A percentile compares a stretch with the other conserved stretches of the same genome.
phyloP scores from a whole-genome alignment of 768 basidiomycete species.

The Tremella yokohamensis region DNA sequence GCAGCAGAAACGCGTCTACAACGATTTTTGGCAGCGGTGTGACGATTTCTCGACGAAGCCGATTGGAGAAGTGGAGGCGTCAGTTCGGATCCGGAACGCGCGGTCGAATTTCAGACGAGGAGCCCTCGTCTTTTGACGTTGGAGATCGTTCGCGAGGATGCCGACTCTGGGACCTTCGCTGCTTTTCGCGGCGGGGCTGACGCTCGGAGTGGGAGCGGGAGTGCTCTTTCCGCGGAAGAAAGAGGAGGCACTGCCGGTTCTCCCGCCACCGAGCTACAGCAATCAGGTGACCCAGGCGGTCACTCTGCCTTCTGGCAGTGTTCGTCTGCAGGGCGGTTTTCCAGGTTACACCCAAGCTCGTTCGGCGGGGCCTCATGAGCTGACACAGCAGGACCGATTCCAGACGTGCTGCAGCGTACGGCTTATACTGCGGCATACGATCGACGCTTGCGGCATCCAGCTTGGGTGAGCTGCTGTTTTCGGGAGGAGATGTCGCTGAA shows the following conservation, averaged over 20 bases:
- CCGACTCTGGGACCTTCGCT: slow-evolving; percentile 40
- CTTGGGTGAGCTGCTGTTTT: slow-evolving; percentile 65
- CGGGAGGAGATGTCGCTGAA: slow-evolving; percentile 6
- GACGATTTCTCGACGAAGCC: too few species aligned
- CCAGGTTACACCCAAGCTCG: slow-evolving; percentile 56
- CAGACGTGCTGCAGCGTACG: slow-evolving; percentile 71
- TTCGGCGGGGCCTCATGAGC: neutral
- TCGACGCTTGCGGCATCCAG: slow-evolving; percentile 79
- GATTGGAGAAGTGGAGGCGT: too few species aligned
- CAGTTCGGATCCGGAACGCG: too few species aligned
- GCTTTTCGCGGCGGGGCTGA: slow-evolving; percentile 76
- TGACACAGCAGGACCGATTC: slow-evolving; percentile 66
- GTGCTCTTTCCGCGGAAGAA: slow-evolving; percentile 34
- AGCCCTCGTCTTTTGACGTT: too few species aligned
- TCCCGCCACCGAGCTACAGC: slow-evolving; percentile 54
- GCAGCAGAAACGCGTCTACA: neutral
- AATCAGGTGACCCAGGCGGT: slow-evolving; percentile 54
- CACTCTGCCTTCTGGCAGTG: slow-evolving; percentile 40
- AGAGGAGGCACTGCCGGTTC: slow-evolving; percentile 29
- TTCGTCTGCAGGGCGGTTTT: slow-evolving; percentile 58
- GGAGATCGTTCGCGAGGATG: slow-evolving; percentile 16
- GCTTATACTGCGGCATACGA: slow-evolving; percentile 91
- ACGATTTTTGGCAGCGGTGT: too few species aligned
- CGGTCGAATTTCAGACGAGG: too few species aligned
- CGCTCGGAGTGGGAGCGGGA: slow-evolving; percentile 68